These are phyloP conservation scores for Pezicula carpinea DNA, from an alignment of 2,329 filamentous ascomycete species.

Conservation along the genomic window DNA sequence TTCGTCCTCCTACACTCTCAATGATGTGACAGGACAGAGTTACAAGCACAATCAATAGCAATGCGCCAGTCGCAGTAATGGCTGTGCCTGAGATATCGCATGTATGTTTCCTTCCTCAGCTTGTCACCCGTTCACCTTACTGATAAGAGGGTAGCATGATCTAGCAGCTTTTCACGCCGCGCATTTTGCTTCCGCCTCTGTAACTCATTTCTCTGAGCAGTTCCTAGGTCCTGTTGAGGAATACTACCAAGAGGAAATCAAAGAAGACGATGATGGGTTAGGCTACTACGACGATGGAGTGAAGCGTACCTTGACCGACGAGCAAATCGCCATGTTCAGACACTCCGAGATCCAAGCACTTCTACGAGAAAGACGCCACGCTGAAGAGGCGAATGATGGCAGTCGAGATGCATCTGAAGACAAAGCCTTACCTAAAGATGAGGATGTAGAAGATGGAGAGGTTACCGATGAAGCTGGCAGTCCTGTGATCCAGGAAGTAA, in stretches of 20 bases:
- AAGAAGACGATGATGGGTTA: conserved; percentile 59
- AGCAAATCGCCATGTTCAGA: conserved; percentile 85
- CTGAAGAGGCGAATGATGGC: conserved; percentile 14
- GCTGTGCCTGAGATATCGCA: conserved; percentile 33
- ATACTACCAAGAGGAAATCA: conserved; percentile 37
- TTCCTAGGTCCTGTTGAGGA: conserved; percentile 43
- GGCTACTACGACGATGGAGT: conserved; percentile 84
- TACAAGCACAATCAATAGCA: neutral
- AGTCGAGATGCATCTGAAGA: conserved; percentile 1
- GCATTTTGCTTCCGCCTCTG: conserved; percentile 24
- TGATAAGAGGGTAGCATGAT: conserved; percentile 20
- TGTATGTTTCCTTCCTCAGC: conserved; percentile 23
- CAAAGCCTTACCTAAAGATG: conserved; percentile 1
- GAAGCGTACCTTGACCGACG: conserved; percentile 85
- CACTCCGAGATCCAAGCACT: conserved; percentile 80
- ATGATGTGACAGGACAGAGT: neutral
- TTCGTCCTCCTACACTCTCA: neutral
- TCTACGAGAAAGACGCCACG: conserved; percentile 44
- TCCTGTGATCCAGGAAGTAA: neutral
- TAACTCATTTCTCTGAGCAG: conserved; percentile 51
- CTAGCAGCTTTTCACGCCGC: conserved; percentile 22
- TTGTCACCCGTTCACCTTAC: neutral
- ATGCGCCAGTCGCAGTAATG: conserved; percentile 7
- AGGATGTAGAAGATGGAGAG: conserved; percentile 14
- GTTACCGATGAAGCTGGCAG: conserved; percentile 11